Evolutionary conservation across 768 basidiomycete species (phyloP).

Genomic region (Pleurotus ostreatus): DNA sequence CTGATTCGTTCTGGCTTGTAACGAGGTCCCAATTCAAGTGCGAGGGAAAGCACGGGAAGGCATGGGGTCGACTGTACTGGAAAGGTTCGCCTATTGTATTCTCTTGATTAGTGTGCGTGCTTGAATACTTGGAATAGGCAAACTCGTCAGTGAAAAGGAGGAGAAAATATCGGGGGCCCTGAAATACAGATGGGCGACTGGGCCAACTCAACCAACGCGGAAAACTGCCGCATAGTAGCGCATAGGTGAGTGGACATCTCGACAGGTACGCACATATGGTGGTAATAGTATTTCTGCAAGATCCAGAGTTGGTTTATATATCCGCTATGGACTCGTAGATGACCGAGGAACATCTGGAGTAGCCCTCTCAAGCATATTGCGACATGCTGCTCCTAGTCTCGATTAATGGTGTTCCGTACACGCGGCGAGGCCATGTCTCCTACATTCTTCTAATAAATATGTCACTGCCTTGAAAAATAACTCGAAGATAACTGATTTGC

Average conservation of each 20-base stretch:
- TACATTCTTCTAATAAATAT: no score
- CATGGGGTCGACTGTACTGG: constrained; percentile 80
- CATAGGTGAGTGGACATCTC: constrained; percentile 4
- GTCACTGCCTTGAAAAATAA: no score
- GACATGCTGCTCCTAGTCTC: no score
- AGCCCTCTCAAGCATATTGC: no score
- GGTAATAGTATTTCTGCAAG: no score
- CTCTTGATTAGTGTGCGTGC: neutral
- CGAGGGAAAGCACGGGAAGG: constrained; percentile 75
- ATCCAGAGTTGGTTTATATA: no score
- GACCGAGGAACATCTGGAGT: no score
- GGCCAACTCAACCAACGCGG: constrained; percentile 35
- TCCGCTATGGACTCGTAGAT: no score
- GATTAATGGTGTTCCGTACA: no score
- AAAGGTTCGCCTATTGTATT: constrained; percentile 47
- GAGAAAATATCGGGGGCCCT: constrained; percentile 66
- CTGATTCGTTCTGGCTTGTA: constrained; percentile 69
- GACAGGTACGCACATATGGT: no score
- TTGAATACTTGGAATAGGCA: constrained; percentile 36
- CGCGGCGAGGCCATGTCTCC: no score
- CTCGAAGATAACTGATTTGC: no score
- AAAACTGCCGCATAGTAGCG: neutral
- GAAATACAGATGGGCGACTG: constrained; percentile 72
- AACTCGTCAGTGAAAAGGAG: constrained; percentile 53
- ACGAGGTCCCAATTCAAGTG: constrained; percentile 69